phyloP scores from a whole-genome alignment of 2,329 filamentous ascomycete species.

The Apiospora malaysiana region DNA sequence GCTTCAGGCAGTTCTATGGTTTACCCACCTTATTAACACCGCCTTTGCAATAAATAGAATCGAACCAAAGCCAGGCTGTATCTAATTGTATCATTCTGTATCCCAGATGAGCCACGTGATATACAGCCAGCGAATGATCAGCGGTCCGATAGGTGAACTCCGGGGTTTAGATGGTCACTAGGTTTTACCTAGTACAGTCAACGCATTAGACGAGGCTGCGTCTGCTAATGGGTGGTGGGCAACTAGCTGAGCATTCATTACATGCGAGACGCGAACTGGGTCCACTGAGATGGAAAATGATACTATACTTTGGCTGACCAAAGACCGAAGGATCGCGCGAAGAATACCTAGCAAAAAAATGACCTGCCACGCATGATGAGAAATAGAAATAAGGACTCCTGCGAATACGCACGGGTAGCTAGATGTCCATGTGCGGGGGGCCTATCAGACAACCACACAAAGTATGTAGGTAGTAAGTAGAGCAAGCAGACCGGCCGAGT shows the following conservation, averaged over 20 bases:
- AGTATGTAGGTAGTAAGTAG: too few species aligned
- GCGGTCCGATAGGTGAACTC: constrained; percentile 5
- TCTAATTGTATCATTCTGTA: not conserved
- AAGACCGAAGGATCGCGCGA: not conserved
- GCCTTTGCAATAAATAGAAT: not conserved
- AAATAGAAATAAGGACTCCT: not conserved
- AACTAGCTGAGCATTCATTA: not conserved
- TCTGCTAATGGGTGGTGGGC: not conserved
- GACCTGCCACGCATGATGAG: not conserved
- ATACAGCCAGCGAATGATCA: not conserved
- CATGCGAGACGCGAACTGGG: not conserved
- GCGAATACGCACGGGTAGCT: not conserved
- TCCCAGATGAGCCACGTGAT: not conserved
- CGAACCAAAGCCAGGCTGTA: not conserved
- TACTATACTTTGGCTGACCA: not conserved
- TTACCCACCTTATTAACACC: not conserved
- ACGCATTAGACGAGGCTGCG: not conserved
- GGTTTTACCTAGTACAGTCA: not conserved
- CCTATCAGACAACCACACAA: not conserved
- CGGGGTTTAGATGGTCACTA: not conserved
- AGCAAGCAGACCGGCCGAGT: not conserved
- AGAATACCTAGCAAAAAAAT: not conserved
- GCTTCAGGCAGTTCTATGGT: not conserved
- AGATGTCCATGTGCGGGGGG: not conserved
- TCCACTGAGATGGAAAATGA: not conserved